Evolutionary conservation across 75 land plant species (phyloP).

Genomic region (Azolla pinnata): DNA sequence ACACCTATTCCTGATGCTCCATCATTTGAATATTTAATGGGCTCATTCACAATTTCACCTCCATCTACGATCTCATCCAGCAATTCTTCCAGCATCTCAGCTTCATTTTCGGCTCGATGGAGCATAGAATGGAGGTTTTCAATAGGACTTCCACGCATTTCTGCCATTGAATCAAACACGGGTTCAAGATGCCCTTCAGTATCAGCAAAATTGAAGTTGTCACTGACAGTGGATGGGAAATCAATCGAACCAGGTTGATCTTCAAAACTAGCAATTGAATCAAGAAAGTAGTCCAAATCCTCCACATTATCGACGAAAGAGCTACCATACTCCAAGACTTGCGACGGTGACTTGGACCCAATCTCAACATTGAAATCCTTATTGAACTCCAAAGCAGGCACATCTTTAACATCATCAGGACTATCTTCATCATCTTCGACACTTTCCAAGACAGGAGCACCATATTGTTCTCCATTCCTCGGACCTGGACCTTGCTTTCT

Average conservation of each 20-base stretch:
- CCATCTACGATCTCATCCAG: too few species aligned
- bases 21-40: neutral
- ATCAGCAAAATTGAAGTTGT: too few species aligned
- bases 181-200: too few species aligned
- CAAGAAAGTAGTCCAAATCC: too few species aligned
- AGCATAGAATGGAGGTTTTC: neutral
- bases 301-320: too few species aligned
- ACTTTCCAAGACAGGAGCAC: constrained; percentile 32
- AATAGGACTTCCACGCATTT: too few species aligned
- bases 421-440: constrained; percentile 30
- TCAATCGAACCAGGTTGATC: too few species aligned
- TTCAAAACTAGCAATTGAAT: neutral
- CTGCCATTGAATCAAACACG: too few species aligned
- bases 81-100: neutral
- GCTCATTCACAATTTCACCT: neutral
- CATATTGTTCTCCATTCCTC: constrained; percentile 12
- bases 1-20: neutral
- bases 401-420: neutral
- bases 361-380: neutral
- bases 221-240: too few species aligned
- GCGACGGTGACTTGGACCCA: neutral
- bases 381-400: neutral
- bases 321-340: too few species aligned
- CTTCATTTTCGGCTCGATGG: neutral
- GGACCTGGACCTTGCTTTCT: constrained; percentile 25